Evolutionary conservation across 139 green algal species (phyloP), one percentile per base, ranked within the genome.

Genomic region (Deuterostichococcus epilithicus): DNA sequence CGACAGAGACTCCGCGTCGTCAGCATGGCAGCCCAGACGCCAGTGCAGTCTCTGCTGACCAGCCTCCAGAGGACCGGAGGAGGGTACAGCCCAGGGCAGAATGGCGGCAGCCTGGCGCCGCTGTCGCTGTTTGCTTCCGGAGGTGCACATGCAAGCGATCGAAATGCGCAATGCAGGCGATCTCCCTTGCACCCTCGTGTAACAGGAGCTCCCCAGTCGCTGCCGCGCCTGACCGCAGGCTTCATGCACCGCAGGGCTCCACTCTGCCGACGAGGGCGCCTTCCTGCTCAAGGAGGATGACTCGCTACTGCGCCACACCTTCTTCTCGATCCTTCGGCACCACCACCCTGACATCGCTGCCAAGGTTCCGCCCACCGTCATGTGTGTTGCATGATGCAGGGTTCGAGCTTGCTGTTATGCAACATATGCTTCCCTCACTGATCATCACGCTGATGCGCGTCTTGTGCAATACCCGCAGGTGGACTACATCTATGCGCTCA

Each of bases 401-500:
- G 60, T 38, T 38, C 6, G 70, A 2, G 23, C 22, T 5, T 65
- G 44, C n/a, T 37, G 3, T 63, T 28, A 63, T 23, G 13, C 42
- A 52, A 52, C 13, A 8, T 52, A 13, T 52, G 8, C 42, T 23
- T 8, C 8, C 10, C 70, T 44, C 15, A 66, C 39, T 36, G 13
- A 39, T 66, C 42, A 39, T 39, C 70, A 39, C 39, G 38, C 45
- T 15, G 20, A 68, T 38, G 58, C 8, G 42, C 42, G 13, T 63
- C 3, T 68, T 35, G 66, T 34, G 67, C 65, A 63, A n/a, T 80
- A 77, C 33, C 84, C 85, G 65, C 52, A 63, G 52, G 85, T 97
- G 3, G 89, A 97, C 70, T 84, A 94, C 28, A 94, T 97, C 37
- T 97, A 94, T 76, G 90, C 88, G 22, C 80, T 97, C 18, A 84